phyloP scores from a whole-genome alignment of 2,329 filamentous ascomycete genomes.

The Westerdykella aurantiaca region DNA sequence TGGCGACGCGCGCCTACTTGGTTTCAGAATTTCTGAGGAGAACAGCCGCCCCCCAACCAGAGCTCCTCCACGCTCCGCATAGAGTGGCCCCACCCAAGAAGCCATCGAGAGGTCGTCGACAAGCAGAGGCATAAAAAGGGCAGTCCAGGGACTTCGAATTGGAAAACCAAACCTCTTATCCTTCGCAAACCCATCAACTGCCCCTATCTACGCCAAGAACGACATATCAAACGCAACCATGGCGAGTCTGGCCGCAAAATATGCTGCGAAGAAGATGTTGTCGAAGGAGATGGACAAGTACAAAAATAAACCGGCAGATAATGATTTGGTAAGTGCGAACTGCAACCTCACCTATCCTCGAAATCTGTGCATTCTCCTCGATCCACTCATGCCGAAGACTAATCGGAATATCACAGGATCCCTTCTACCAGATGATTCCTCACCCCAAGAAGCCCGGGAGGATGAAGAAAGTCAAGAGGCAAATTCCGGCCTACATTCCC shows the following conservation, averaged over 20 bases:
- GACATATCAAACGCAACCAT: slow-evolving; percentile 29
- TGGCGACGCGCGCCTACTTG: slow-evolving; percentile 27
- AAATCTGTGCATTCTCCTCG: neutral
- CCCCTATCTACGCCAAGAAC: neutral
- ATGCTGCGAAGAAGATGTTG: slow-evolving; percentile 47
- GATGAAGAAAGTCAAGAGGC: slow-evolving; percentile 77
- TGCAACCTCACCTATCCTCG: neutral
- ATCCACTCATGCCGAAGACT: neutral
- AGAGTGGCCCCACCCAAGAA: neutral
- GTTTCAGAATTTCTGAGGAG: slow-evolving; percentile 31
- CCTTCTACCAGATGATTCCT: slow-evolving; percentile 78
- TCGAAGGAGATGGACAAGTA: slow-evolving; percentile 45
- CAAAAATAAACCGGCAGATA: slow-evolving; percentile 39
- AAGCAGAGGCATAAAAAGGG: neutral
- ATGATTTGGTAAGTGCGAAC: slow-evolving; percentile 36
- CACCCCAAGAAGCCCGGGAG: slow-evolving; percentile 68
- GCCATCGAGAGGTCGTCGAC: neutral
- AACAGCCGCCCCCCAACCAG: slow-evolving; percentile 32
- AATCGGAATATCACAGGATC: slow-evolving; percentile 57
- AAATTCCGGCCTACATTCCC: slow-evolving; percentile 75
- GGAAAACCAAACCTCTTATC: neutral
- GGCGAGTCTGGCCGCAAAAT: slow-evolving; percentile 44
- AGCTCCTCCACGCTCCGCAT: slow-evolving; percentile 8
- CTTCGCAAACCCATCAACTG: slow-evolving; percentile 4
- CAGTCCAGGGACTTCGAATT: neutral